These are phyloP conservation scores for Phytophthora pluvialis DNA, from an alignment of 352 stramenopile species.

Conservation along the genomic window DNA sequence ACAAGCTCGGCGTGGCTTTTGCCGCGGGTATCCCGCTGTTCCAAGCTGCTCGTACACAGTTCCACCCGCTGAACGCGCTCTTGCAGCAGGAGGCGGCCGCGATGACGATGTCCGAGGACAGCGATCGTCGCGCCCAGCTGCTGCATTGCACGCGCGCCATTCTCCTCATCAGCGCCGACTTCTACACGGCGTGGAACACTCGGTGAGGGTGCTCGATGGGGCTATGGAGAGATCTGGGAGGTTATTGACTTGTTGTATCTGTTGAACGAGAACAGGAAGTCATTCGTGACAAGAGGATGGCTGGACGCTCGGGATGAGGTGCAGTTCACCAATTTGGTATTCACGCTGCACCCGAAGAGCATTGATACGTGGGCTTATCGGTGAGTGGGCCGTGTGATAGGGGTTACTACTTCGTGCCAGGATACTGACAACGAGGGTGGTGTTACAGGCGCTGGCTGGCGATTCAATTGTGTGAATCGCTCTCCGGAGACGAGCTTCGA, in stretches of 20 bases:
- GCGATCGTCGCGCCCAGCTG: constrained; percentile 34
- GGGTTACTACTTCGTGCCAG: neutral
- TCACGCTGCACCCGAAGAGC: constrained; percentile 83
- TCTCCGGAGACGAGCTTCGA: constrained; percentile 26
- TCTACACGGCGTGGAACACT: constrained; percentile 88
- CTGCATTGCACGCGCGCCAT: constrained; percentile 64
- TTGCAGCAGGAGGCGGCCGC: constrained; percentile 24
- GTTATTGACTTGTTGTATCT: constrained; percentile 2
- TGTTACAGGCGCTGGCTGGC: constrained; percentile 59
- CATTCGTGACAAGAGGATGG: constrained; percentile 49
- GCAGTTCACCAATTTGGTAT: constrained; percentile 75
- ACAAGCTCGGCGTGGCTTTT: constrained; percentile 83
- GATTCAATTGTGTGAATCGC: constrained; percentile 36
- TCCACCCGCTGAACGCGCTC: constrained; percentile 51
- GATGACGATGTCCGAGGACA: constrained; percentile 9
- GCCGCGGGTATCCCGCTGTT: constrained; percentile 58
- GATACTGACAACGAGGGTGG: constrained; percentile 14
- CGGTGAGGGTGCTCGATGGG: constrained; percentile 38
- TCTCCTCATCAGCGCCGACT: constrained; percentile 81
- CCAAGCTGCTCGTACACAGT: constrained; percentile 54
- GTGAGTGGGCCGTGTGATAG: constrained; percentile 27
- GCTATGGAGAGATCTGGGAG: neutral
- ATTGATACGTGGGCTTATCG: constrained; percentile 89
- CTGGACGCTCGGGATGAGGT: constrained; percentile 55
- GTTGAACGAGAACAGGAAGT: constrained; percentile 48